Percentiles rank a stretch among this genome's conserved stretches.
phyloP scores from a whole-genome alignment of 148 eudicot genomes.

The Persicaria tinctoria region DNA sequence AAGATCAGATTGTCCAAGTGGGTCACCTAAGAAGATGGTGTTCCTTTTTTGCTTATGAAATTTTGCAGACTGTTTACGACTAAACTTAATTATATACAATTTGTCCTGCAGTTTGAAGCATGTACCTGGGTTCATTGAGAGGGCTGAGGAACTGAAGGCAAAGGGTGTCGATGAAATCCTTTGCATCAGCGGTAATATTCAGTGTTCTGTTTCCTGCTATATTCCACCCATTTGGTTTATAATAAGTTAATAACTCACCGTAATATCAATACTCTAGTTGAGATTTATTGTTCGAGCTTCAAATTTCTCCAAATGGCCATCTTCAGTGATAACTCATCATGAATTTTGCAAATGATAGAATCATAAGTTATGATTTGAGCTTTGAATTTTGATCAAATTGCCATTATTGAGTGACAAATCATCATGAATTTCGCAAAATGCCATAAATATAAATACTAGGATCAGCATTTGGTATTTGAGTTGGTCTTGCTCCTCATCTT shows the following conservation, averaged over 20 bases:
- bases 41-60: neutral
- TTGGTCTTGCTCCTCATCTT: neutral
- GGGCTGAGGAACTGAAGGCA: conserved; percentile 58
- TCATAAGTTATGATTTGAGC: neutral
- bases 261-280: neutral
- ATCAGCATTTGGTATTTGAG: neutral
- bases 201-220: neutral
- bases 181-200: conserved; percentile 55
- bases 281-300: neutral
- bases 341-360: neutral
- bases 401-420: neutral
- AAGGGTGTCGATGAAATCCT: conserved; percentile 72
- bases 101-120: conserved; percentile 43
- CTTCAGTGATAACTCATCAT: neutral
- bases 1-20: too few relatives aligned
- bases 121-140: conserved; percentile 73
- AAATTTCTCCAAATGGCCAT: neutral
- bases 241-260: neutral
- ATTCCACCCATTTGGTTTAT: neutral
- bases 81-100: neutral
- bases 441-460: neutral
- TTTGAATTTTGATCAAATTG: neutral
- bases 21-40: too few relatives aligned
- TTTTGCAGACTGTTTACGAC: neutral
- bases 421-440: neutral